Conservation (phyloP, 2,329 filamentous ascomycete species). For the Akanthomyces dipterigenus region DNA sequence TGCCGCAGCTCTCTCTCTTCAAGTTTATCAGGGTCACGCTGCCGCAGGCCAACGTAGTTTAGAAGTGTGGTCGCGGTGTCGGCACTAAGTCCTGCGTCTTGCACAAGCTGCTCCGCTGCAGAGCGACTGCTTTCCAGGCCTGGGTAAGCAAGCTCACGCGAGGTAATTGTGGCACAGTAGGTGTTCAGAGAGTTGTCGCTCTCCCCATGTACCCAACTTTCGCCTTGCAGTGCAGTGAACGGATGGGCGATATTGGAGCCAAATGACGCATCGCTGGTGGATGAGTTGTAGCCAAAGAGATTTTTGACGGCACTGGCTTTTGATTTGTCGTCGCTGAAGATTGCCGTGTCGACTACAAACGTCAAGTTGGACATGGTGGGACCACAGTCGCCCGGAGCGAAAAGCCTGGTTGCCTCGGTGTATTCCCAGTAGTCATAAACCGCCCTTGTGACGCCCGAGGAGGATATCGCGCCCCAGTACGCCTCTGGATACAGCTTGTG, state of each 20-base stretch:
- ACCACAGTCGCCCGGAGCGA: slow-evolving; percentile 54
- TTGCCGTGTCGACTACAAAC: slow-evolving; percentile 44
- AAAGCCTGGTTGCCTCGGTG: slow-evolving; percentile 43
- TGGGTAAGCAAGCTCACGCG: slow-evolving; percentile 33
- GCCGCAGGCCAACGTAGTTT: slow-evolving; percentile 40
- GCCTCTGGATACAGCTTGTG: slow-evolving; percentile 70
- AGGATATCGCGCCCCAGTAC: slow-evolving; percentile 74
- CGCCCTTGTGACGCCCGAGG: slow-evolving; percentile 70
- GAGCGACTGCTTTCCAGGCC: slow-evolving; percentile 28
- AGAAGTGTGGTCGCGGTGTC: slow-evolving; percentile 37
- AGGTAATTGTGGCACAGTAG: slow-evolving; percentile 44
- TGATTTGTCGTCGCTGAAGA: slow-evolving; percentile 30
- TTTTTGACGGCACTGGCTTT: slow-evolving; percentile 34
- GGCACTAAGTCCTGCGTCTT: slow-evolving; percentile 33
- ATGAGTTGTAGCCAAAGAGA: slow-evolving; percentile 24
- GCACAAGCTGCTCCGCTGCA: slow-evolving; percentile 33
- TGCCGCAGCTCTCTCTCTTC: background rate
- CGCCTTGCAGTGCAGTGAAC: slow-evolving; percentile 37
- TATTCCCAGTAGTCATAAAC: slow-evolving; percentile 72
- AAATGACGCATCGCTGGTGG: slow-evolving; percentile 31
- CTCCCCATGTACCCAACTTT: slow-evolving; percentile 47
- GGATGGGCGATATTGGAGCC: slow-evolving; percentile 34
- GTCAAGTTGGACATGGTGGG: slow-evolving; percentile 53
- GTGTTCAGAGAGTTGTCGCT: slow-evolving; percentile 34
- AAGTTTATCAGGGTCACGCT: background rate